These are phyloP conservation scores for Diplodia mutila DNA, from an alignment of 2,329 filamentous ascomycete species.

Conservation along the genomic window DNA sequence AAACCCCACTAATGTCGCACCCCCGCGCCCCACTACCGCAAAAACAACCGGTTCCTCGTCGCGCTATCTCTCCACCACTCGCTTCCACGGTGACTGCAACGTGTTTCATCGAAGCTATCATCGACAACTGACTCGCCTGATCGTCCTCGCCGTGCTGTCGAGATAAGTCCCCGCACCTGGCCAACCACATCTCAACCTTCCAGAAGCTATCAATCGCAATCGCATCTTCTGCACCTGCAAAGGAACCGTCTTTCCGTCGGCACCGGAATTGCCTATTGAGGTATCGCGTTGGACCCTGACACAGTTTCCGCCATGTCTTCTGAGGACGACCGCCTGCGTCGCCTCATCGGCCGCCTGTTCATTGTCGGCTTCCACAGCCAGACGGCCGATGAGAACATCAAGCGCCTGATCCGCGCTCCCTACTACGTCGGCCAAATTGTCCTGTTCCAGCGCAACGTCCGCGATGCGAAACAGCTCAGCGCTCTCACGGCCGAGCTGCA, in stretches of 20 bases:
- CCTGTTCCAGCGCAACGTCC: constrained; percentile 25
- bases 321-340: constrained; percentile 5
- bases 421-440: constrained; percentile 23
- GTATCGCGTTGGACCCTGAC: background rate
- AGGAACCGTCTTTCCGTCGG: no score
- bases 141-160: background rate
- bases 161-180: background rate
- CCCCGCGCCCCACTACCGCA: background rate
- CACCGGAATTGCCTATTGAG: background rate
- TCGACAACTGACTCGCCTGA: background rate
- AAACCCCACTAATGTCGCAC: background rate
- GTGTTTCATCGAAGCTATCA: background rate
- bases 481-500: constrained; percentile 16
- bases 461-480: background rate
- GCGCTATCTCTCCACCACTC: background rate
- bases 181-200: background rate
- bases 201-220: background rate
- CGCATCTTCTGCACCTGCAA: background rate
- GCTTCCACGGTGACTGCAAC: background rate
- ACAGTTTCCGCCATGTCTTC: background rate
- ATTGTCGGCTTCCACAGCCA: constrained; percentile 25
- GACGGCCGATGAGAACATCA: constrained; percentile 19
- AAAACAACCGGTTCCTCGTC: no score
- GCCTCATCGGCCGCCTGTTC: constrained; percentile 15
- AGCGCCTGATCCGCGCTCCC: constrained; percentile 18